Evolutionary conservation across 202 grass and related monocot species (phyloP).

Genomic region (Digitaria exilis): DNA sequence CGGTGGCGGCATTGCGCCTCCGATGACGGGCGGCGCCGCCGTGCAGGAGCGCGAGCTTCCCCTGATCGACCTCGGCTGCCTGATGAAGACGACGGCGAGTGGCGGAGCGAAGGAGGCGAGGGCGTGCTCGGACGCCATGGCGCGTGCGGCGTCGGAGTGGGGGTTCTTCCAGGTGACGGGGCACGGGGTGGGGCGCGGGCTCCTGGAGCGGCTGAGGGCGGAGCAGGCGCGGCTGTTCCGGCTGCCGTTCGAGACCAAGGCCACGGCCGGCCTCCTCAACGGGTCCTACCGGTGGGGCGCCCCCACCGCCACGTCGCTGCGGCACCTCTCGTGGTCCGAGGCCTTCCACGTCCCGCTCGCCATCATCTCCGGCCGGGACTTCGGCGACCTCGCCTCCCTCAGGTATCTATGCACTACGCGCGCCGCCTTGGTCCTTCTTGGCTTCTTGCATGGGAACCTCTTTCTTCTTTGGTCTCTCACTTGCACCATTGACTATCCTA

Average conservation of each 20-base stretch:
- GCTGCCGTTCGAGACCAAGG: conserved; percentile 69
- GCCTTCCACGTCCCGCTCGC: conserved; percentile 84
- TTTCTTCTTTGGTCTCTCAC: background rate
- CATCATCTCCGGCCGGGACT: conserved; percentile 49
- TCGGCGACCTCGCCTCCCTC: conserved; percentile 47
- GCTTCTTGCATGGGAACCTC: background rate
- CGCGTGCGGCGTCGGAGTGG: conserved; percentile 68
- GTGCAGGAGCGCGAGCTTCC: conserved; percentile 71
- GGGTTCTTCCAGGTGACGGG: conserved; percentile 89
- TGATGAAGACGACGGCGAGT: conserved; percentile 34
- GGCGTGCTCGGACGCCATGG: conserved; percentile 58
- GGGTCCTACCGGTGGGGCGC: conserved; percentile 83
- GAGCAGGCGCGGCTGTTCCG: conserved; percentile 74
- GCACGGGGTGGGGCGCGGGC: conserved; percentile 56
- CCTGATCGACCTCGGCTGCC: conserved; percentile 54
- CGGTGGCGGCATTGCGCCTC: conserved; percentile 6
- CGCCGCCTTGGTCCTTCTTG: background rate
- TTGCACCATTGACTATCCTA: background rate
- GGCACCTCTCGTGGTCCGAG: conserved; percentile 93
- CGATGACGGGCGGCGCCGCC: background rate
- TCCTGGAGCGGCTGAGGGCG: conserved; percentile 56
- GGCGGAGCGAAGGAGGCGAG: conserved; percentile 17
- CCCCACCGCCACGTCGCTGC: conserved; percentile 64
- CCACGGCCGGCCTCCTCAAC: conserved; percentile 49
- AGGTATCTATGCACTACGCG: conserved; percentile 37